Evolutionary conservation across 768 basidiomycete species (phyloP).

Genomic region (Suillus brevipes): DNA sequence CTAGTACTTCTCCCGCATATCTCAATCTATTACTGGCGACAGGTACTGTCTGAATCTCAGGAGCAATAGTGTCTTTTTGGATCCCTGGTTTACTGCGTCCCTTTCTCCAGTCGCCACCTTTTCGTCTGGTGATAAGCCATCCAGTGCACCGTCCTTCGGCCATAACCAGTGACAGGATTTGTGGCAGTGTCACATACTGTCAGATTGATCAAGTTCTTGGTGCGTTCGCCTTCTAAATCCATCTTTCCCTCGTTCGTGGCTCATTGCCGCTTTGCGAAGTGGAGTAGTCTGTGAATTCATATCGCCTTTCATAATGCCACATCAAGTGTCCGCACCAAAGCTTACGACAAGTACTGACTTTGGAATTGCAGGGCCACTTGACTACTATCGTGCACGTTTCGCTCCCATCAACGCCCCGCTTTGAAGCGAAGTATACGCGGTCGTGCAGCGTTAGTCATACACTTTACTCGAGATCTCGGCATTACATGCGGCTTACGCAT

Average conservation of each 20-base stretch:
- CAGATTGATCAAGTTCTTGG: background rate
- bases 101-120: background rate
- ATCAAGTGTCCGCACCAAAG: background rate
- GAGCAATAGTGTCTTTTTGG: constrained; percentile 3
- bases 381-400: constrained; percentile 23
- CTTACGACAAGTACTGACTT: background rate
- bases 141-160: background rate
- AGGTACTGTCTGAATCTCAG: constrained; percentile 11
- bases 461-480: constrained; percentile 21
- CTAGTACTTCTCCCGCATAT: constrained; percentile 14
- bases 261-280: background rate
- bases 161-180: background rate
- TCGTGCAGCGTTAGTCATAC: constrained; percentile 18
- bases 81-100: background rate
- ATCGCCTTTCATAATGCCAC: background rate
- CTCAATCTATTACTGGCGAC: constrained; percentile 14
- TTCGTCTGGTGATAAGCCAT: background rate
- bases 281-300: background rate
- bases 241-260: background rate
- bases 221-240: background rate
- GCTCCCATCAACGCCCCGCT: constrained; percentile 11
- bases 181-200: background rate
- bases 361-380: constrained; percentile 1
- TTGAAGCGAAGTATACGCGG: constrained; percentile 14
- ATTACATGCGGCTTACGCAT: constrained; percentile 40